Base-by-base conservation (phyloP, 1,139 yeast genomes). In the Yamadazyma buinensis region DNA sequence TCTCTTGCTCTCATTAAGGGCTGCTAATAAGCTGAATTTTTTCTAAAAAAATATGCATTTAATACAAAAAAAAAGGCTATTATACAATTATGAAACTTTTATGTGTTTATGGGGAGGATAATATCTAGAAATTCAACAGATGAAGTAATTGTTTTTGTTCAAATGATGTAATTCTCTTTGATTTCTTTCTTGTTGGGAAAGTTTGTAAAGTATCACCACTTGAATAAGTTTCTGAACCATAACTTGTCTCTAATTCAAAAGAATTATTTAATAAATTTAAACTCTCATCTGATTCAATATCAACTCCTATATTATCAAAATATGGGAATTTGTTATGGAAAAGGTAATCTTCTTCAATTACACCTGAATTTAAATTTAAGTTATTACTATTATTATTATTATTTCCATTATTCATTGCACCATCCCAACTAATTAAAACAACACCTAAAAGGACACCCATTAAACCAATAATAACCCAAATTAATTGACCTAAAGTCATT, bases 341-440 rank as follows among this genome's bases (percentile, higher is more conserved):
- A 19, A 52, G 38, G 25, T 42, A 40, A 14, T 49, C 53, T 18
- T 52, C 55, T 32, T 49, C 54, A 14, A 33, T 28, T 8, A 30
- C 32, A 11, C 33, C 35, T 4, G 28, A 21, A n/a, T n/a, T n/a
- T n/a, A n/a, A n/a, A n/a, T n/a, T n/a, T n/a, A n/a, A n/a, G n/a
- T n/a, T n/a, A 7, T 32, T 19, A 7, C 25, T 23, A 13, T 11
- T 20, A n/a, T n/a, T 9, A 11, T 24, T 18, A 15, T 30, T 5
- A n/a, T 28, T 21, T n/a, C 20, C 19, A 12, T 12, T 5, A 7
- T 57, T 59, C 40, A 61, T 51, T 2, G 71, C 67, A 40, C 69
- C 57, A 41, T 67, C 72, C 72, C 73, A 67, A 42, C 73, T 65
- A 17, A 69, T 61, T 7, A 61, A 47, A 3, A 67, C 57, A 19